Base-by-base conservation (phyloP, 345 rosid genomes). In the Eutrema yunnanense region DNA sequence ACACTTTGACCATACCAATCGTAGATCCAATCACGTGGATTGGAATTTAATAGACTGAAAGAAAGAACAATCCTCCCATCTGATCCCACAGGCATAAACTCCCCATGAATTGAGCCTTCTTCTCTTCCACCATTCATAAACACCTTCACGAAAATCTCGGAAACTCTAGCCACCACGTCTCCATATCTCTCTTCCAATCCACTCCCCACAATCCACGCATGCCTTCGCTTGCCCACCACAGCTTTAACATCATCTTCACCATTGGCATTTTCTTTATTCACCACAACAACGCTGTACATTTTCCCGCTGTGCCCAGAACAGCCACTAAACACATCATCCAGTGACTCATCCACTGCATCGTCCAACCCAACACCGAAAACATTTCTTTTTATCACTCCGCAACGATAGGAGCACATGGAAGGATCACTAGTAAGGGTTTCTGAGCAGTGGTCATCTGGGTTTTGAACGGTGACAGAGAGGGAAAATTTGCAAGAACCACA, bases 51-150 rank as follows among this genome's bases (percentile, higher is more conserved):
- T 76, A 89, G 74, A 80, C 86, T 95, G 69, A 92, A 92, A 0
- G 98, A 94, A 49, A 92, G 92, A 76, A 89, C 87, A 58, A 89
- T 81, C 80, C 48, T 92, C 60, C 99, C 96, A 82, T 95, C 97
- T 33, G 99, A 81, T 68, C 97, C 98, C 11, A 90, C 96, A 6
- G 99, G 99, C 96, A 92, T 92, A 76, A 87, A 90, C 86, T 88
- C 99, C 47, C 83, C 88, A 47, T 76, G 88, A 72, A 95, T 84
- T 47, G 81, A 79, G 2, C 86, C 96, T 46, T 90, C 87, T 22
- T 89, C 92, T 69, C 82, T 83, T 34, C 94, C 98, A 51, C 98
- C 98, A 62, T 92, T 86, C n/a, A 80, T 82, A 84, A 92, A 92
- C 82, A 85, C 82, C 77, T 84, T 84, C 10, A 84, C 87, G 27